phyloP scores from a whole-genome alignment of 768 basidiomycete species.

The Mycena maculata region DNA sequence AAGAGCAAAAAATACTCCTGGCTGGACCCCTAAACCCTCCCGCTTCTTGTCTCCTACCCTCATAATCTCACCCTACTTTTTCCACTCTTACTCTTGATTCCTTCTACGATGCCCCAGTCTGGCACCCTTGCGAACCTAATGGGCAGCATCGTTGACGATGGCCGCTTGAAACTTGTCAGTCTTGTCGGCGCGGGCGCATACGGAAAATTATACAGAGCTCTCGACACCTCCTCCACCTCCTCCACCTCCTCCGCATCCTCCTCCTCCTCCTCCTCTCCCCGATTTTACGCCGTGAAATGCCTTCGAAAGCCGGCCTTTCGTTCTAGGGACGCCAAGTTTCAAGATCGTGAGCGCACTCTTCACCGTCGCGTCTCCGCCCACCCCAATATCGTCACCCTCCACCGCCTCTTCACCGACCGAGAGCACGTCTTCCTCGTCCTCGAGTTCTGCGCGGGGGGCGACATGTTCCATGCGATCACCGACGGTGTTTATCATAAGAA shows the following conservation, averaged over 20 bases:
- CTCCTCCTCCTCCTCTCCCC: slow-evolving; percentile 4
- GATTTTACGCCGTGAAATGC: slow-evolving; percentile 62
- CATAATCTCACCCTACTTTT: background rate
- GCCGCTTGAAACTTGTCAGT: slow-evolving; percentile 19
- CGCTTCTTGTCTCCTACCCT: slow-evolving; percentile 9
- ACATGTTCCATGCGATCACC: slow-evolving; percentile 62
- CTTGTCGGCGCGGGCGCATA: slow-evolving; percentile 34
- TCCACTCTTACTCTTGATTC: background rate
- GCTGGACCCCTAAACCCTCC: background rate
- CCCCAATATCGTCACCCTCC: slow-evolving; percentile 61
- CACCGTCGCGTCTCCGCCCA: slow-evolving; percentile 48
- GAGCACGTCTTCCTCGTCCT: slow-evolving; percentile 61
- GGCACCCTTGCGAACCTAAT: slow-evolving; percentile 23
- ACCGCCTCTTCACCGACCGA: slow-evolving; percentile 60
- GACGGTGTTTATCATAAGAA: slow-evolving; percentile 52
- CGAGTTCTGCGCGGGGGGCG: slow-evolving; percentile 51
- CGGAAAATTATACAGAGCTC: slow-evolving; percentile 31
- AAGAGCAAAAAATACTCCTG: background rate
- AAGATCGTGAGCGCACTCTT: slow-evolving; percentile 60
- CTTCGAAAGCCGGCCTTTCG: slow-evolving; percentile 54
- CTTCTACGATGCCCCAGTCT: slow-evolving; percentile 15
- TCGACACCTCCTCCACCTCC: slow-evolving; percentile 12
- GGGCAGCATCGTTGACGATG: slow-evolving; percentile 21
- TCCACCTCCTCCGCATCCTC: slow-evolving; percentile 3
- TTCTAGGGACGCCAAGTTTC: slow-evolving; percentile 54